Base-by-base conservation (phyloP, 345 rosid species). In the Garcia nutans region DNA sequence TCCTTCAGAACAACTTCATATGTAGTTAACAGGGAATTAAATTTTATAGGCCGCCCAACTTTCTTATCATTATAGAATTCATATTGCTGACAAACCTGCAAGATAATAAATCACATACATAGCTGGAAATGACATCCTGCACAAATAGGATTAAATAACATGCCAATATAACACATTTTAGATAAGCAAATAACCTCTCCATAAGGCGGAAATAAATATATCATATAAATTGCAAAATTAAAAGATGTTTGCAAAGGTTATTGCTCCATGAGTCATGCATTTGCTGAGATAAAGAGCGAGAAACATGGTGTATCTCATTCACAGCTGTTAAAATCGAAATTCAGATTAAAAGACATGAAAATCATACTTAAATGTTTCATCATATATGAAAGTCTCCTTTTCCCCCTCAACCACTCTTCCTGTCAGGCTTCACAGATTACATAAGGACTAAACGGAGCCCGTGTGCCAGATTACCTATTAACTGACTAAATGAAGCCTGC, bases 1-100 rank as follows among this genome's bases (percentile, higher is more conserved):
- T 96, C 99, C 85, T 96, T 96, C 70, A 96, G 87, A 74, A 96
- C 95, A 56, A 96, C 99, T 87, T 96, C 99, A 83, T 96, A 96
- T 3, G 98, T 96, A 62, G 99, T 93, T 89, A 96, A 81, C 73
- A 96, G 85, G 5, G 97, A 67, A 83, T 86, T 93, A 79, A 93
- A 96, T 82, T 93, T 96, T 81, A 89, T 92, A 71, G 97, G 93
- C 78, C 92, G 84, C 66, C 97, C 93, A 52, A 85, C 86, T 85
- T 88, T 92, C 87, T 93, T 96, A 67, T 96, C 92, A 81, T 90
- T 91, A 84, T 86, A 88, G 78, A 96, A 96, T 71, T 96, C 98
- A 65, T 89, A 90, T 76, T 93, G 97, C 90, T 96, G 97, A 78
- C 99, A 96, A 61, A 96, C 98, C 99, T 96, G 88, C 77, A 47